Evolutionary conservation across 192 early-diverging fungal species (phyloP).

Genomic region (Coemansia interrupta): DNA sequence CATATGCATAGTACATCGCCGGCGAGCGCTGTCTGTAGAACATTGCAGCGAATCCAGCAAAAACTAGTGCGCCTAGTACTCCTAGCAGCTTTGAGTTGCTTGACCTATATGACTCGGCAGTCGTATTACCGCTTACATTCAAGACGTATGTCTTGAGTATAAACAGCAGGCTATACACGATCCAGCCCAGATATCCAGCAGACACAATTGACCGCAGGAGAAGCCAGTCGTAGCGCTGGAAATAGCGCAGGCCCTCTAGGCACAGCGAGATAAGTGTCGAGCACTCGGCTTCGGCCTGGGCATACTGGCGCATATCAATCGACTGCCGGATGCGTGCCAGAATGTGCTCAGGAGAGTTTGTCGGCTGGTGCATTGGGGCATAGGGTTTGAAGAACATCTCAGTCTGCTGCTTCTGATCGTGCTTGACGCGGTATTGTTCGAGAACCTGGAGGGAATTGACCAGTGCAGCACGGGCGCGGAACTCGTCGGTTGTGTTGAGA

Average conservation of each 20-base stretch:
- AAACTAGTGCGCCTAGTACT: slow-evolving; percentile 30
- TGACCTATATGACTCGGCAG: slow-evolving; percentile 6
- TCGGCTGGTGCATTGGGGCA: slow-evolving; percentile 57
- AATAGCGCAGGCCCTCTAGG: slow-evolving; percentile 85
- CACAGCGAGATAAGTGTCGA: slow-evolving; percentile 60
- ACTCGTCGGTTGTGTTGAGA: slow-evolving; percentile 65
- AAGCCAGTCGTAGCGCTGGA: slow-evolving; percentile 96
- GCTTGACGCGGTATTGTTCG: slow-evolving; percentile 84
- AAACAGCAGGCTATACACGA: slow-evolving; percentile 75
- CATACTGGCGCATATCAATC: slow-evolving; percentile 62
- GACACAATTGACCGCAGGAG: slow-evolving; percentile 81
- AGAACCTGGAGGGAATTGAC: slow-evolving; percentile 82
- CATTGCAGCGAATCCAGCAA: slow-evolving; percentile 54
- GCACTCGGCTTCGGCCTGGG: slow-evolving; percentile 68
- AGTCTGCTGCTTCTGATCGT: slow-evolving; percentile 69
- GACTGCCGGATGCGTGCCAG: slow-evolving; percentile 58
- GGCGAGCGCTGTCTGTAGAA: slow-evolving; percentile 77
- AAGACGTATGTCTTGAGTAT: slow-evolving; percentile 68
- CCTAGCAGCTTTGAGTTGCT: slow-evolving; percentile 31
- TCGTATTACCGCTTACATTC: not conserved
- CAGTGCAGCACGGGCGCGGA: slow-evolving; percentile 72
- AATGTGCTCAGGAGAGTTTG: slow-evolving; percentile 53
- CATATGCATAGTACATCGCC: slow-evolving; percentile 82
- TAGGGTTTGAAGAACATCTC: slow-evolving; percentile 82
- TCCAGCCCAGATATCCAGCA: slow-evolving; percentile 88